phyloP scores from a whole-genome alignment of 495 filamentous ascomycete species.

The Neurospora sp. region DNA sequence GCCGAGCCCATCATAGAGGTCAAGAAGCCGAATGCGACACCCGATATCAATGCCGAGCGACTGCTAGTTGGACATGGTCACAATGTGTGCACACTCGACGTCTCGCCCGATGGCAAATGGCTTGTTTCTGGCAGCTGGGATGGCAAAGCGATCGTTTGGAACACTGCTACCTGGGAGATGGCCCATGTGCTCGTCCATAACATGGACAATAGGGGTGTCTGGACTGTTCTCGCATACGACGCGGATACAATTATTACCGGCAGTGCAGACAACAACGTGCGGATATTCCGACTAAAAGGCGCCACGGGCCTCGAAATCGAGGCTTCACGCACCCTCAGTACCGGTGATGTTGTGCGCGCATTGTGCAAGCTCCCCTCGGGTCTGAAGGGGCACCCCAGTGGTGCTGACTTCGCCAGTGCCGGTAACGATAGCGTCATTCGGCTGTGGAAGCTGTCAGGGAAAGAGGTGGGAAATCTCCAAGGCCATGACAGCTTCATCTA shows the following conservation, averaged over 20 bases:
- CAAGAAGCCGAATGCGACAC: conserved; percentile 48
- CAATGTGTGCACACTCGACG: conserved; percentile 83
- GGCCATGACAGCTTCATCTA: conserved; percentile 97
- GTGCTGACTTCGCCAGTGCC: conserved; percentile 78
- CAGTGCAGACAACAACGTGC: conserved; percentile 82
- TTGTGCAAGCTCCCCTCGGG: conserved; percentile 63
- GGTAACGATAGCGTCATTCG: conserved; percentile 82
- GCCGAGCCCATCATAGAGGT: conserved; percentile 91
- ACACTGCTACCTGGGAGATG: conserved; percentile 63
- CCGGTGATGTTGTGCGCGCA: conserved; percentile 75
- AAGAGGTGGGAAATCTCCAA: conserved; percentile 59
- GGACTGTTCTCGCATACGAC: conserved; percentile 82
- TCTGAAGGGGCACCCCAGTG: conserved; percentile 54
- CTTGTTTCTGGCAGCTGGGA: conserved; percentile 97
- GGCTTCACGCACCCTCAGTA: conserved; percentile 62
- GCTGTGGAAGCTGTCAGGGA: conserved; percentile 70
- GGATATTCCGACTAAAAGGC: conserved; percentile 60
- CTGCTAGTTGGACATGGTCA: conserved; percentile 75
- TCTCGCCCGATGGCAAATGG: conserved; percentile 54
- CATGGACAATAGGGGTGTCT: conserved; percentile 66
- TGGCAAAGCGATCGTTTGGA: conserved; percentile 70
- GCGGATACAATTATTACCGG: conserved; percentile 75
- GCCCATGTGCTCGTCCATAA: conserved; percentile 51
- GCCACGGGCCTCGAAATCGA: conserved; percentile 61
- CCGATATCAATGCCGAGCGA: conserved; percentile 69